A percentile compares a stretch with the other conserved stretches of the same genome.
phyloP scores from a whole-genome alignment of 2,329 filamentous ascomycete species.

The Aspergillus caelatus region DNA sequence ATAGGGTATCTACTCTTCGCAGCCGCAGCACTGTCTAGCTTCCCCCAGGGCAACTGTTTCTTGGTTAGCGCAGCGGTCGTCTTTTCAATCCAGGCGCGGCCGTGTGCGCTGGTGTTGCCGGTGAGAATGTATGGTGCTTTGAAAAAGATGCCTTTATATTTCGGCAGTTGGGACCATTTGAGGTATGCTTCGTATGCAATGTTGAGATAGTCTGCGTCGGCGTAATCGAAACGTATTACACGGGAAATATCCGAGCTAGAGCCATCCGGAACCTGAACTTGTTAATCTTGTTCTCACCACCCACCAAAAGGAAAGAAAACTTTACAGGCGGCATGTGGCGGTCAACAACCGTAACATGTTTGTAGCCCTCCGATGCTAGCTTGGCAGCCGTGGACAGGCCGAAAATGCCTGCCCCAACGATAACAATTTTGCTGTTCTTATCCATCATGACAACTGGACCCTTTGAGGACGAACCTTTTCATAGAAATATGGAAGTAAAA shows the following conservation, averaged over 20 bases:
- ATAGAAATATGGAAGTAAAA: background rate
- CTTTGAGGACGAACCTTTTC: background rate
- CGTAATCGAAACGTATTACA: slow-evolving; percentile 37
- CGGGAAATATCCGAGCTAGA: slow-evolving; percentile 38
- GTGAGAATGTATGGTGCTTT: slow-evolving; percentile 14
- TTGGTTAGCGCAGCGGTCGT: slow-evolving; percentile 15
- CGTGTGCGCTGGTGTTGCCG: slow-evolving; percentile 9
- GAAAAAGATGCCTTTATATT: slow-evolving; percentile 19
- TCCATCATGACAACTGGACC: background rate
- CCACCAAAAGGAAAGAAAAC: too few species aligned
- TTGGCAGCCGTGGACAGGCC: slow-evolving; percentile 15
- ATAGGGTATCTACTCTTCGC: slow-evolving; percentile 31
- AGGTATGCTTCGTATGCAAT: slow-evolving; percentile 32
- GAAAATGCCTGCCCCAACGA: slow-evolving; percentile 14
- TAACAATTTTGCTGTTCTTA: slow-evolving; percentile 7
- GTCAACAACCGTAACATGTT: slow-evolving; percentile 17
- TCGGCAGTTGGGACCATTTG: slow-evolving; percentile 14
- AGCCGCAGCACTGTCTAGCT: slow-evolving; percentile 6
- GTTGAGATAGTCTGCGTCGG: slow-evolving; percentile 29
- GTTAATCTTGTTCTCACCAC: background rate
- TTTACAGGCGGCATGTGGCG: slow-evolving; percentile 19
- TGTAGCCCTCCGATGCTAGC: slow-evolving; percentile 10
- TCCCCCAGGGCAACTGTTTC: slow-evolving; percentile 10
- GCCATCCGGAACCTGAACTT: slow-evolving; percentile 29
- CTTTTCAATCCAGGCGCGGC: slow-evolving; percentile 12